A percentile compares a stretch with the other conserved stretches of the same genome.
These are phyloP conservation scores for Wickerhamiella domercqiae DNA, from an alignment of 805 yeast genomes.

Conservation along the genomic window DNA sequence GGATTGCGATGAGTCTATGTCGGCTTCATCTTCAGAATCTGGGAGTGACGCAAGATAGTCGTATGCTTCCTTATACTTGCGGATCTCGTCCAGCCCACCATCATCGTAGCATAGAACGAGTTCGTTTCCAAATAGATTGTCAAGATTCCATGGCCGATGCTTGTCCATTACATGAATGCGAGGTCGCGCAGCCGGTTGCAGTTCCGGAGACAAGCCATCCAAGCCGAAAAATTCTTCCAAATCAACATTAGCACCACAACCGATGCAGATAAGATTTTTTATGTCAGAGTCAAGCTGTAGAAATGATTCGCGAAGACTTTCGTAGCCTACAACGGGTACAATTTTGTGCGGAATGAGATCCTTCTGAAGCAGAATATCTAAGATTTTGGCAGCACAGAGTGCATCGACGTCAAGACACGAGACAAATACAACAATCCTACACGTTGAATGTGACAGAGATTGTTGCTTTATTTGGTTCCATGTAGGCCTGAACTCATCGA, in stretches of 20 bases:
- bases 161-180: slow-evolving; percentile 76
- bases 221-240: slow-evolving; percentile 40
- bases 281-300: slow-evolving; percentile 55
- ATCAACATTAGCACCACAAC: slow-evolving; percentile 91
- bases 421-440: slow-evolving; percentile 73
- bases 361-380: slow-evolving; percentile 54
- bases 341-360: slow-evolving; percentile 77
- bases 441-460: slow-evolving; percentile 84
- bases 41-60: slow-evolving; percentile 25
- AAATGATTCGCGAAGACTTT: slow-evolving; percentile 53
- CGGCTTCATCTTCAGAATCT: slow-evolving; percentile 20
- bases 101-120: slow-evolving; percentile 72
- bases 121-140: slow-evolving; percentile 74
- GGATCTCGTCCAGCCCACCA: slow-evolving; percentile 51
- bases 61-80: slow-evolving; percentile 48
- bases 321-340: slow-evolving; percentile 84
- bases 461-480: slow-evolving; percentile 53
- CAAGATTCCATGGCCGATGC: slow-evolving; percentile 92
- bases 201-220: slow-evolving; percentile 17
- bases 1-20: slow-evolving; percentile 6
- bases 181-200: slow-evolving; percentile 19
- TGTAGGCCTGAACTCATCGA: slow-evolving; percentile 49
- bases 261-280: slow-evolving; percentile 60
- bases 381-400: slow-evolving; percentile 69
- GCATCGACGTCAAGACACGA: slow-evolving; percentile 88